Evolutionary conservation across 352 stramenopile species (phyloP).

Genomic region (Phytophthora europaea): DNA sequence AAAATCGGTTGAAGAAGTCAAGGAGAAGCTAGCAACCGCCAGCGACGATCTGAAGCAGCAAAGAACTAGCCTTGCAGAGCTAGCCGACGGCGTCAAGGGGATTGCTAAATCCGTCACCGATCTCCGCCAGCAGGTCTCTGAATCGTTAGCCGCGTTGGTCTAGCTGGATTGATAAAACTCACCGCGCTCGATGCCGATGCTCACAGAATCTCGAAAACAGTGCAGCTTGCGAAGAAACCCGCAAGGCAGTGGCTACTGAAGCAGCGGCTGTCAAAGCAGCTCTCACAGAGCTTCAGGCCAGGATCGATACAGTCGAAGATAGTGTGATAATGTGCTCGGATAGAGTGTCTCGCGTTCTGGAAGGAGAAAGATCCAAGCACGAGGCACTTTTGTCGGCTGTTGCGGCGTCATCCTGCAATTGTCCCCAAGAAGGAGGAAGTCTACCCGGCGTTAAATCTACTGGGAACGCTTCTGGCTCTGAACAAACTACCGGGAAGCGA

Average conservation of each 20-base stretch:
- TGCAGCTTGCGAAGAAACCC: slow-evolving; percentile 20
- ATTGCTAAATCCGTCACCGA: slow-evolving; percentile 32
- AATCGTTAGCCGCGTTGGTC: background rate
- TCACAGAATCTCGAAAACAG: slow-evolving; percentile 29
- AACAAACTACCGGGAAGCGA: slow-evolving; percentile 25
- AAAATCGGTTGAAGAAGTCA: slow-evolving; percentile 33
- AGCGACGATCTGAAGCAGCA: slow-evolving; percentile 22
- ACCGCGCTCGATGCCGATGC: slow-evolving; percentile 6
- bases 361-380: slow-evolving; percentile 27
- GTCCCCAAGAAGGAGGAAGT: slow-evolving; percentile 10
- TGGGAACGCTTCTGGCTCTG: slow-evolving; percentile 1
- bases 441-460: background rate
- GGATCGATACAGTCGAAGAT: slow-evolving; percentile 30
- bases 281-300: slow-evolving; percentile 30
- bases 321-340: slow-evolving; percentile 34
- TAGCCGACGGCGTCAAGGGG: slow-evolving; percentile 24
- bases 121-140: slow-evolving; percentile 44
- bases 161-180: slow-evolving; percentile 14
- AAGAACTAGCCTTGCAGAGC: slow-evolving; percentile 6
- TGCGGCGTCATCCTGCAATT: slow-evolving; percentile 33
- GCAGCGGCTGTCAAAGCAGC: slow-evolving; percentile 26
- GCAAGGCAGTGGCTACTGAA: slow-evolving; percentile 21
- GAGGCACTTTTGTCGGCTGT: slow-evolving; percentile 31
- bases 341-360: slow-evolving; percentile 19
- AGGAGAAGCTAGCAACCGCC: slow-evolving; percentile 12